These are phyloP conservation scores for Fusarium sp. DNA, from an alignment of 2,329 filamentous ascomycete genomes.

Conservation along the genomic window DNA sequence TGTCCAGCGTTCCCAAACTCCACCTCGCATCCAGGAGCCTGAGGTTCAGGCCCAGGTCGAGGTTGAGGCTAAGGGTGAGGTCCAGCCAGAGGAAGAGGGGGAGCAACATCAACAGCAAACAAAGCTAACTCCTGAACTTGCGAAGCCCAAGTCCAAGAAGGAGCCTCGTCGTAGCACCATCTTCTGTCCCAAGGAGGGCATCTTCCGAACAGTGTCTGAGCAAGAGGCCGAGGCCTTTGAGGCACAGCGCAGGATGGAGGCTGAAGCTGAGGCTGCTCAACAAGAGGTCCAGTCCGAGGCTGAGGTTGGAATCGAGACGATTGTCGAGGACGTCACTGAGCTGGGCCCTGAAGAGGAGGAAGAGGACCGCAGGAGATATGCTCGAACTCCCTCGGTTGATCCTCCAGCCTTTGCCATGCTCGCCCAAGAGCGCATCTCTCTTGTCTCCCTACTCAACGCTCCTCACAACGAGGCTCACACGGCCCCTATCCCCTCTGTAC, in stretches of 20 bases:
- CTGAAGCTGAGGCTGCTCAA: slow-evolving; percentile 23
- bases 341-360: slow-evolving; percentile 50
- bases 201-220: slow-evolving; percentile 71
- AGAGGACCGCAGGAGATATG: slow-evolving; percentile 57
- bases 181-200: slow-evolving; percentile 72
- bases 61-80: slow-evolving; percentile 5
- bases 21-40: slow-evolving; percentile 38
- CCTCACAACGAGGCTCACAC: slow-evolving; percentile 56
- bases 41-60: background rate
- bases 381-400: slow-evolving; percentile 72
- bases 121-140: slow-evolving; percentile 30
- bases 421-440: slow-evolving; percentile 66
- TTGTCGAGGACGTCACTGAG: slow-evolving; percentile 19
- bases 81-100: slow-evolving; percentile 4
- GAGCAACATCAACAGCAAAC: slow-evolving; percentile 42
- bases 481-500: slow-evolving; percentile 53
- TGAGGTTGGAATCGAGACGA: slow-evolving; percentile 36
- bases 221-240: slow-evolving; percentile 61
- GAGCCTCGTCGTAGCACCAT: slow-evolving; percentile 64
- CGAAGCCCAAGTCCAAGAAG: slow-evolving; percentile 48
- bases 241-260: slow-evolving; percentile 44
- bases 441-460: slow-evolving; percentile 71
- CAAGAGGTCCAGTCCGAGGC: slow-evolving; percentile 7
- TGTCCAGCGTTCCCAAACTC: slow-evolving; percentile 29
- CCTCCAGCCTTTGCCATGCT: slow-evolving; percentile 70